Evolutionary conservation across 495 filamentous ascomycete genomes (phyloP), one percentile per base, ranked within the genome.

Genomic region (Hypomontagnella submonticulosa): DNA sequence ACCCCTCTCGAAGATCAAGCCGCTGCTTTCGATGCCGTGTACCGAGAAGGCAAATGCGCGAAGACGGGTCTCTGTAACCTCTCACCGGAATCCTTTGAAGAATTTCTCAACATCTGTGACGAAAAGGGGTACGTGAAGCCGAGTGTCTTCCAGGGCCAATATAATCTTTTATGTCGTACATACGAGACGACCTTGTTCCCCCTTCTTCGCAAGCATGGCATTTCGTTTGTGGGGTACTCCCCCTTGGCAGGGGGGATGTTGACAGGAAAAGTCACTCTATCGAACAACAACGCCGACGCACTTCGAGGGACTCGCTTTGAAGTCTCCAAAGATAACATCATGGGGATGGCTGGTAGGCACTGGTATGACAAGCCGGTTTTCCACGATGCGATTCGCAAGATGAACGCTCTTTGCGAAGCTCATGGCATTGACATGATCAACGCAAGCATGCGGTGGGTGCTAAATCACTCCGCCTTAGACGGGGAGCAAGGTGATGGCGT

Each of bases 381-480:
- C 37, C 51, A 78, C 7, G 64, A 76, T 11, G 79, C 23, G 6
- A 63, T 85, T 5, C 67, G 71, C 9, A 57, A 78, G 19, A 85
- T 81, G 81, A 80, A 69, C 11, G 47, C 57, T 3, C 80, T 86
- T 49, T 73, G 83, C 0, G 57, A 72, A 43, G 72, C 76, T 20
- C 73, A 77, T 33, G 81, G 80, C 0, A 70, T 80, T 23, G 57
- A 67, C 27, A 80, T 82, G 71, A 77, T 76, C 27, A 79, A 81
- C 36, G 56, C 86, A 47, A 82, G 81, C 18, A 84, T 83, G 72
- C 70, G 84, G 13, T 88, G 85, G 85, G 70, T 85, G 7, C 67
- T 66, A 11, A 78, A 80, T 61, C 72, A 87, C 59, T 81, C 79
- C 7, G 64, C 61, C 9, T 64, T 88, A 46, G 78, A 77, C 5